Base-by-base conservation (phyloP, 2,329 filamentous ascomycete genomes). In the Cryoendolithus antarcticus region DNA sequence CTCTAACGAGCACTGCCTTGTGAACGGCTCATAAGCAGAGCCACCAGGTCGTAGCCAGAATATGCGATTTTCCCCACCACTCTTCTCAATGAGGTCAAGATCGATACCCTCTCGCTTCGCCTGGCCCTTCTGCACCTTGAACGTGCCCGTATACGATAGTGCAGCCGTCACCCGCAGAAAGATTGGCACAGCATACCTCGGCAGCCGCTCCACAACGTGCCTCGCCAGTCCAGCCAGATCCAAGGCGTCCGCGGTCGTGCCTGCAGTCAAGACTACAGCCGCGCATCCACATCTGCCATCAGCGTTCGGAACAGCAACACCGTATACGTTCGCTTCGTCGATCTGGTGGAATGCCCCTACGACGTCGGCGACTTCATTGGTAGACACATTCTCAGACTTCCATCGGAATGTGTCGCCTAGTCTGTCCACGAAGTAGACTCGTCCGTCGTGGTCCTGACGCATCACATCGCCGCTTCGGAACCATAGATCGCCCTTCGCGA, bases 241-340 rank as follows among this genome's bases (percentile, higher is more conserved):
- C 12, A 57, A 36, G 7, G 62, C 58, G 8, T 68, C 64, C n/a
- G 47, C 37, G 37, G 66, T 63, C 34, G 82, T 66, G 40, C 64
- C 62, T 13, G 66, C 62, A 13, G 65, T 63, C 24, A 75, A 63
- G 12, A 73, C 64, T 2, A 91, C 60, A 9, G 82, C 81, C 0
- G 79, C 86, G 51, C 86, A 93, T 2, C 86, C 86, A 1, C 84
- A 85, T 24, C 85, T 72, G 11, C 86, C 86, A 53, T 93, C 86
- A 51, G 91, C 84, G 47, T 82, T 70, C 0, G 86, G 85, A 6
- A 93, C 62, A 21, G 75, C 62, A 2, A 93, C 82, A 29, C 86
- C 86, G 53, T 93, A 93, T 21, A 93, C 85, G 49, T 89, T 93
- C 30, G 81, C 80, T 61, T 93, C 85, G 13, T 72, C 67, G 12